Conservation (phyloP, 257 asterid genomes). For the Salvia rosmarinus region DNA sequence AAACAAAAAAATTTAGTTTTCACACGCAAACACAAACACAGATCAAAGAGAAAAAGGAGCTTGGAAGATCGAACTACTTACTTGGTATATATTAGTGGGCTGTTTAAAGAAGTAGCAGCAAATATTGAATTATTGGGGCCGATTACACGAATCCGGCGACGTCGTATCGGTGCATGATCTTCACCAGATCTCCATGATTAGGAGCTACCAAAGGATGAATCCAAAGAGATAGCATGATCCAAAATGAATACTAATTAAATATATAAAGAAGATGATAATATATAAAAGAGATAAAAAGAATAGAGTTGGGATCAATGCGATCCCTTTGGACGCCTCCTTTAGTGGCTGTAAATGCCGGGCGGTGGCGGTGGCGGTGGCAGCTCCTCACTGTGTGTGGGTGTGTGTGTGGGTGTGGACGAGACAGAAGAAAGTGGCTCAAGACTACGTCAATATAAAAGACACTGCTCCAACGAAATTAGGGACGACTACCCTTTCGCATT, state of each 20-base stretch:
- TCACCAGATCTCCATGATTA: constrained; percentile 31
- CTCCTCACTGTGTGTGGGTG: constrained; percentile 17
- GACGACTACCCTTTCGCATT: constrained; percentile 33
- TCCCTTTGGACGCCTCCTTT: constrained; percentile 97
- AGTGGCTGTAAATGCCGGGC: constrained; percentile 49
- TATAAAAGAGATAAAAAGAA: no score
- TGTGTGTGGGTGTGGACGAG: constrained; percentile 40
- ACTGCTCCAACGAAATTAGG: constrained; percentile 42
- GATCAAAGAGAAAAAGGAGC: no score
- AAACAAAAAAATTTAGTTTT: no score
- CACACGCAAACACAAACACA: no score
- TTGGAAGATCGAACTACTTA: neutral
- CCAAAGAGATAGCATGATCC: constrained; percentile 83
- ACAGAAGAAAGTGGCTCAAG: constrained; percentile 55
- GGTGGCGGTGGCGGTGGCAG: neutral
- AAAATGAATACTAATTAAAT: constrained; percentile 2
- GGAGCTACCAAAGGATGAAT: constrained; percentile 80
- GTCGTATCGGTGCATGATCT: constrained; percentile 13
- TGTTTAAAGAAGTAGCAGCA: neutral
- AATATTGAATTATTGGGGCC: neutral
- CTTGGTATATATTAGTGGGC: neutral
- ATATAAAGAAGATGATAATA: neutral
- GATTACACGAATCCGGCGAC: neutral
- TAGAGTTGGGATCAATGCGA: constrained; percentile 88
- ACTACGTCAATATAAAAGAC: constrained; percentile 53